Evolutionary conservation across 805 yeast genomes (phyloP), one percentile per base, ranked within the genome.

Genomic region (Wickerhamiella brachini): DNA sequence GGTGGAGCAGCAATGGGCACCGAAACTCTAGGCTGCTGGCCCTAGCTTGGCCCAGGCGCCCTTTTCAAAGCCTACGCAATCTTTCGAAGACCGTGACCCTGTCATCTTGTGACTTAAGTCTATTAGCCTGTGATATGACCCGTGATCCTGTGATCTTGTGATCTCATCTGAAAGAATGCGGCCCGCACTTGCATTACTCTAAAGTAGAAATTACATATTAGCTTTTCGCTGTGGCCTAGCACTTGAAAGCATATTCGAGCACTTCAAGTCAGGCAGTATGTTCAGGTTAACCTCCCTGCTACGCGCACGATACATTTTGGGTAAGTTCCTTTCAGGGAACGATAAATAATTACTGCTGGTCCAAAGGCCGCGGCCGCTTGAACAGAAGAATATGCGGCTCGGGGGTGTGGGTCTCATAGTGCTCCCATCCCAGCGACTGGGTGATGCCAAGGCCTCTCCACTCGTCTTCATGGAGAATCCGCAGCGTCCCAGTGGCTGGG

Each of bases 401-500:
- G 44, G 99, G 99, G 1, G 97, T 85, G 66, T 93, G 98, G 43
- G 95, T 89, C 62, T 93, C 98, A 64, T 90, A 93, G 67, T 93
- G 98, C 50, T 77, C 93, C 98, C 98, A 93, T 1, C 98, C 98
- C 54, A 93, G 72, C 38, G 95, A 85, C 67, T 93, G 99, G 6
- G 97, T 93, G 61, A 93, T 88, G 2, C 99, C 99, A 48, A 93
- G 71, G 1, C 97, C 97, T 66, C 99, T 76, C 99, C 99, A 93
- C 68, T 93, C 99, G 58, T 93, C 97, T 66, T 93, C 99, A 47
- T 84, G 68, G 41, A 93, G 71, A 44, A 93, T 86, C 57, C 95
- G 80, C 59, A 93, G 73, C 0, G 98, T 93, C 5, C 97, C 97
- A 2, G 95, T 86, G 53, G 89, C 95, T 1, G 88, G 80, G 62